Conservation (phyloP, 768 basidiomycete species). For the Brasilioporus rufonigricans region DNA sequence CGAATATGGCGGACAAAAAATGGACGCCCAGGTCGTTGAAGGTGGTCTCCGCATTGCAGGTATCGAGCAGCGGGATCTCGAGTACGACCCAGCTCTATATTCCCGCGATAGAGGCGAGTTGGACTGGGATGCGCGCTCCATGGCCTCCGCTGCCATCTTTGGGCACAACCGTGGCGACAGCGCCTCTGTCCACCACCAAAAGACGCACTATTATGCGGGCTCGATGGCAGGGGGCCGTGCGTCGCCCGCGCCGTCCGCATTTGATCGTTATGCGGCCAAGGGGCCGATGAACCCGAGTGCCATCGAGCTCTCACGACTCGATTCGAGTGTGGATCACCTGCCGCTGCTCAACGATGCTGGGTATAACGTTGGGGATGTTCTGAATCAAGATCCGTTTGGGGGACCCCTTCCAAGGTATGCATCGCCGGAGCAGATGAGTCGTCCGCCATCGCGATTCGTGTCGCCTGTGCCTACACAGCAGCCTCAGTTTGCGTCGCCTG, state of each 20-base stretch:
- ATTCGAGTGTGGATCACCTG: slow-evolving; percentile 49
- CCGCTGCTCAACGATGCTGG: slow-evolving; percentile 49
- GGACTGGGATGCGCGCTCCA: slow-evolving; percentile 84
- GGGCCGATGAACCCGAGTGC: slow-evolving; percentile 41
- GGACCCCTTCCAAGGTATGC: slow-evolving; percentile 28
- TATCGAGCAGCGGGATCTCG: slow-evolving; percentile 75
- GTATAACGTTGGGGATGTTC: slow-evolving; percentile 13
- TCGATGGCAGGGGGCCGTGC: slow-evolving; percentile 33
- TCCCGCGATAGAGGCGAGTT: slow-evolving; percentile 79
- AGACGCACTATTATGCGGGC: slow-evolving; percentile 40
- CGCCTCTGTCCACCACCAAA: slow-evolving; percentile 40
- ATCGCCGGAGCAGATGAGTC: slow-evolving; percentile 16
- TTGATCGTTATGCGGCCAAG: slow-evolving; percentile 56
- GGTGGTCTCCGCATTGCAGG: slow-evolving; percentile 84
- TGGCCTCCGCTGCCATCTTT: slow-evolving; percentile 59
- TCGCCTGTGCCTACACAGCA: slow-evolving; percentile 31
- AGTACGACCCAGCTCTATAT: slow-evolving; percentile 79
- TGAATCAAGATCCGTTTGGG: slow-evolving; percentile 15
- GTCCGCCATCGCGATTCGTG: slow-evolving; percentile 28
- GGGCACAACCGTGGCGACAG: slow-evolving; percentile 36
- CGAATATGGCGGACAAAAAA: slow-evolving; percentile 76
- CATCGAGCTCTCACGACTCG: slow-evolving; percentile 57
- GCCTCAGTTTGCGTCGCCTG: slow-evolving; percentile 35
- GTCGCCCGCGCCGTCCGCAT: slow-evolving; percentile 45
- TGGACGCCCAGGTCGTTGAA: slow-evolving; percentile 71